Percentiles rank a stretch among this genome's conserved stretches.
phyloP scores from a whole-genome alignment of 805 yeast species.

The Lipomyces yamadae region DNA sequence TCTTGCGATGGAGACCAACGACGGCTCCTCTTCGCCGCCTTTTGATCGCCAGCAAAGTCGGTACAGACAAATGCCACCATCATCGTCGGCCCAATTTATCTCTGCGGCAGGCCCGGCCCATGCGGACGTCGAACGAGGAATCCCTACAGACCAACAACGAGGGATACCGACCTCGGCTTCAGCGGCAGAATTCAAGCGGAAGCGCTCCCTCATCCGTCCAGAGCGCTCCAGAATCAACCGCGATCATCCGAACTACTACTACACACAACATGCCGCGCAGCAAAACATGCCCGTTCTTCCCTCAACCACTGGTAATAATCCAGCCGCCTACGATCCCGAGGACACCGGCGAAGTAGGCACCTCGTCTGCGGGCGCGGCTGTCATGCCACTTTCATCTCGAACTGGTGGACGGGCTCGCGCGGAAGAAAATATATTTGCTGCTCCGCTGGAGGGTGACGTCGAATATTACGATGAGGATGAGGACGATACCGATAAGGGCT shows the following conservation, averaged over 20 bases:
- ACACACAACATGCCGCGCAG: conserved; percentile 72
- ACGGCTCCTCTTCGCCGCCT: background rate
- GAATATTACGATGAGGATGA: conserved; percentile 19
- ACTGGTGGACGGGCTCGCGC: background rate
- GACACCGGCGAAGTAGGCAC: conserved; percentile 8
- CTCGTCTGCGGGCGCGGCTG: conserved; percentile 10
- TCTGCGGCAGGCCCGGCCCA: conserved; percentile 4
- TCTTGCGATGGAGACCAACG: background rate
- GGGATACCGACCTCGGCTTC: conserved; percentile 28
- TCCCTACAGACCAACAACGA: conserved; percentile 7
- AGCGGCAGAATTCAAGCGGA: conserved; percentile 45
- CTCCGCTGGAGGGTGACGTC: conserved; percentile 4
- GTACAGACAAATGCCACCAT: conserved; percentile 14
- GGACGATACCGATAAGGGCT: conserved; percentile 27
- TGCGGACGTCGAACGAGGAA: conserved; percentile 20
- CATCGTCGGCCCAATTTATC: conserved; percentile 31
- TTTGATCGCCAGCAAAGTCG: background rate
- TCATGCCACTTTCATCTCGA: background rate
- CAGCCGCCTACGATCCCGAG: conserved; percentile 43
- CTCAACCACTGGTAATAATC: conserved; percentile 74
- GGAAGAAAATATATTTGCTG: background rate
- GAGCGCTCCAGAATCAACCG: conserved; percentile 73
- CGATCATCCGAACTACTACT: conserved; percentile 77
- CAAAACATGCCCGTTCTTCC: conserved; percentile 68
- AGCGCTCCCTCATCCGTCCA: conserved; percentile 78